Evolutionary conservation across 768 basidiomycete genomes (phyloP), one percentile per base, ranked within the genome.

Genomic region (Tulasnella sp.): DNA sequence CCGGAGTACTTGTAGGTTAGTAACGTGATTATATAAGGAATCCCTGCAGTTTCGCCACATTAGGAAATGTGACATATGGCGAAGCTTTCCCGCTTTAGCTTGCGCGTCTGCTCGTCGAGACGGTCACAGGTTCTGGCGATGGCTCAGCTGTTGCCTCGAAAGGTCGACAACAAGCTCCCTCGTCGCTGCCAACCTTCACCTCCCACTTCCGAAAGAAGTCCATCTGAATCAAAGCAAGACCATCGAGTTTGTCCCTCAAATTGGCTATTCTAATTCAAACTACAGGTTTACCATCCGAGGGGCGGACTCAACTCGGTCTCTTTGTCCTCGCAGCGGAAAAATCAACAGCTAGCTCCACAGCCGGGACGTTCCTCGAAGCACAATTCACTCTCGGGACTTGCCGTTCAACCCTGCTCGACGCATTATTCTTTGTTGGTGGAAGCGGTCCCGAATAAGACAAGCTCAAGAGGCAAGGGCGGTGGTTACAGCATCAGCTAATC

Each of bases 321-420:
- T 85, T 93, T 74, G 91, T 0, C 89, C 89, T 3, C 83, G 87
- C 38, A 88, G 84, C 76, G 84, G 93, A 22, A 88, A 89, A 8
- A 86, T 88, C 79, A 83, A 88, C 14, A 83, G 84, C n/a, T n/a
- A 83, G 84, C 64, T 78, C 80, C 1, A 76, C 78, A 37, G 83
- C 81, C 31, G 81, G 80, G 12, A 81, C 80, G 77, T 79, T 77
- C 79, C 85, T 77, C 80, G 88, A 72, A 80, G 85, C 81, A 86
- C 89, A 58, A 88, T 95, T 84, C 89, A 94, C 83, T 86, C 91
- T 88, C 77, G 92, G 93, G 80, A 88, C 90, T 0, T 91, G 90
- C 80, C 87, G 94, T 69, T 93, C 92, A 42, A 96, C 93, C 0
- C 80, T 91, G 82, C 96, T 93, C 80, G 95, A 96, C 81, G 92